Conservation (phyloP, 208 protist species). For the Acanthamoeba healyi region DNA sequence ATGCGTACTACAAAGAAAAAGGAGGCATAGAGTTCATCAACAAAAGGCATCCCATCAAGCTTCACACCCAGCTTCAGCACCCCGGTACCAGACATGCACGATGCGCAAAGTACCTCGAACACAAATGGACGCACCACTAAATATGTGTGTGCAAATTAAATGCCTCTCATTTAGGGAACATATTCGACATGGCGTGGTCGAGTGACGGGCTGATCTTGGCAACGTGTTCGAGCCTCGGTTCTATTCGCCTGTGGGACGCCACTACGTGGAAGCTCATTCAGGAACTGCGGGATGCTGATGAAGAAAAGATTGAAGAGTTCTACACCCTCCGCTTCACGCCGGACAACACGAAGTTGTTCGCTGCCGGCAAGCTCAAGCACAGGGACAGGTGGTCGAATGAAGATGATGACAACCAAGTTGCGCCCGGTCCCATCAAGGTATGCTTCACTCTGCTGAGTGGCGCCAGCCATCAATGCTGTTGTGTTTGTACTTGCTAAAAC, state of each 20-base stretch:
- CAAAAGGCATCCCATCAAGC: constrained; percentile 62
- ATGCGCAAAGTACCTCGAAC: too few relatives aligned
- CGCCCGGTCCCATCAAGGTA: constrained; percentile 71
- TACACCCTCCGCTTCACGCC: constrained; percentile 68
- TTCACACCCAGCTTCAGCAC: constrained; percentile 67
- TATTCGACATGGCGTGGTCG: constrained; percentile 72
- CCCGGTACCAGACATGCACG: background rate
- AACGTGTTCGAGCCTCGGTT: constrained; percentile 51
- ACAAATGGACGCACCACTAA: too few relatives aligned
- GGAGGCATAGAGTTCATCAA: constrained; percentile 59
- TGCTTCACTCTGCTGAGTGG: background rate
- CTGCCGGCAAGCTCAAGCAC: constrained; percentile 72
- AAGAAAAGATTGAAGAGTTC: constrained; percentile 75
- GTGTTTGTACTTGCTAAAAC: too few relatives aligned
- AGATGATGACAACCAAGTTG: constrained; percentile 72
- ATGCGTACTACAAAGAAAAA: background rate
- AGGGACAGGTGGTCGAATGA: constrained; percentile 53
- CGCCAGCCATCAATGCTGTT: too few relatives aligned
- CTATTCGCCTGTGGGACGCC: constrained; percentile 56
- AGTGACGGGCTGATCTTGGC: constrained; percentile 54
- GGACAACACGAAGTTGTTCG: constrained; percentile 61
- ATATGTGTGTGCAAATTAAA: too few relatives aligned
- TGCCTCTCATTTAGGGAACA: background rate
- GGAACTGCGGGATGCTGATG: constrained; percentile 28
- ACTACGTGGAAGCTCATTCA: constrained; percentile 70